Evolutionary conservation across 257 asterid genomes (phyloP).

Genomic region (Nicotiana obtusifolia): DNA sequence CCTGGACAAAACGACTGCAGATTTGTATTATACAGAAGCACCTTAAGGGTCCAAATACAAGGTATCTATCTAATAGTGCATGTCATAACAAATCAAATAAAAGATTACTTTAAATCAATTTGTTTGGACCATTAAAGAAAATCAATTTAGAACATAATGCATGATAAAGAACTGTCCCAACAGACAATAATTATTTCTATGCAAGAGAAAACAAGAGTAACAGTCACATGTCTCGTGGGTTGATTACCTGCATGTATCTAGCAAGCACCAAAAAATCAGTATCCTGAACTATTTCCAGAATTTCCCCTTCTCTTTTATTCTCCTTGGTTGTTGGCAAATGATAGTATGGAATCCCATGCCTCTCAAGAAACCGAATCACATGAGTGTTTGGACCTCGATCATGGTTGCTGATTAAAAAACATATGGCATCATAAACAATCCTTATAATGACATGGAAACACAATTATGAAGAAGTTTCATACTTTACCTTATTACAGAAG

Average conservation of each 20-base stretch:
- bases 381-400: slow-evolving; percentile 82
- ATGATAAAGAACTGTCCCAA: neutral
- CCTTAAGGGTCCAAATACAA: neutral
- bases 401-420: slow-evolving; percentile 58
- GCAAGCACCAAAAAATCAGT: slow-evolving; percentile 92
- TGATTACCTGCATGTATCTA: slow-evolving; percentile 93
- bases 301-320: slow-evolving; percentile 55
- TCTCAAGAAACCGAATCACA: slow-evolving; percentile 76
- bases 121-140: neutral
- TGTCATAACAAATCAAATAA: neutral
- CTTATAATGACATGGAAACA: slow-evolving; percentile 11
- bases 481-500: slow-evolving; percentile 67
- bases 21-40: slow-evolving; percentile 12
- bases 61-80: neutral
- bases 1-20: slow-evolving; percentile 43
- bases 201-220: neutral
- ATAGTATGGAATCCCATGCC: slow-evolving; percentile 87
- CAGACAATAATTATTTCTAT: neutral
- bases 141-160: neutral
- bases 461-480: neutral
- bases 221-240: neutral
- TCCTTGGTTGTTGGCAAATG: slow-evolving; percentile 33
- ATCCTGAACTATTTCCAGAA: slow-evolving; percentile 67
- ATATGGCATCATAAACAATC: slow-evolving; percentile 8
- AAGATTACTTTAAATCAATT: neutral